phyloP scores from a whole-genome alignment of 192 early-diverging fungal species.

The Phycomyces nitens region DNA sequence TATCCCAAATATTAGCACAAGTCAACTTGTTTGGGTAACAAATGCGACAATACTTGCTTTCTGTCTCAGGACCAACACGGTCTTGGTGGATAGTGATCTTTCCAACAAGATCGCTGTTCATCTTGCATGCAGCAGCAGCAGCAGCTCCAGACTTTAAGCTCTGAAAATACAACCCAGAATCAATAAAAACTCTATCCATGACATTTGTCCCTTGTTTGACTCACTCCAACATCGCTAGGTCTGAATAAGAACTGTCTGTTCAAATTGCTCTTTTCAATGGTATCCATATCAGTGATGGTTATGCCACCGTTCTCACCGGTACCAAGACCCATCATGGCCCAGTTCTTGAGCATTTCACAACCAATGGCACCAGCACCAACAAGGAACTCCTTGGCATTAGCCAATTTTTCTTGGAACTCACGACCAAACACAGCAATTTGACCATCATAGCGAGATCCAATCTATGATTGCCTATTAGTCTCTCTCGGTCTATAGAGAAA shows the following conservation, averaged over 20 bases:
- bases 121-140: slow-evolving; percentile 76
- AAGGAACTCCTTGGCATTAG: slow-evolving; percentile 87
- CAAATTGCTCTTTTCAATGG: slow-evolving; percentile 98
- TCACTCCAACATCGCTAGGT: slow-evolving; percentile 68
- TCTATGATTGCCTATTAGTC: slow-evolving; percentile 20
- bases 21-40: no score
- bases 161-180: slow-evolving; percentile 25
- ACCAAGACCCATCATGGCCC: slow-evolving; percentile 92
- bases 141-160: slow-evolving; percentile 94
- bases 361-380: slow-evolving; percentile 99
- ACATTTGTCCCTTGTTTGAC: slow-evolving; percentile 13
- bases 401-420: slow-evolving; percentile 84
- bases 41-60: no score
- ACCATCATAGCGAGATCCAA: slow-evolving; percentile 90
- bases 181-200: neutral
- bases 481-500: neutral
- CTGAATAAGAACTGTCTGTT: slow-evolving; percentile 99
- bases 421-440: slow-evolving; percentile 95
- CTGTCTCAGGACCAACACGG: slow-evolving; percentile 92
- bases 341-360: slow-evolving; percentile 99
- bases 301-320: slow-evolving; percentile 80
- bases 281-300: slow-evolving; percentile 98
- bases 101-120: slow-evolving; percentile 84
- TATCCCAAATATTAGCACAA: neutral
- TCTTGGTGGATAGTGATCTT: slow-evolving; percentile 82